A percentile compares a stretch with the other conserved stretches of the same genome.
Conservation (phyloP, 75 land plant genomes). For the Sequoiadendron giganteum region DNA sequence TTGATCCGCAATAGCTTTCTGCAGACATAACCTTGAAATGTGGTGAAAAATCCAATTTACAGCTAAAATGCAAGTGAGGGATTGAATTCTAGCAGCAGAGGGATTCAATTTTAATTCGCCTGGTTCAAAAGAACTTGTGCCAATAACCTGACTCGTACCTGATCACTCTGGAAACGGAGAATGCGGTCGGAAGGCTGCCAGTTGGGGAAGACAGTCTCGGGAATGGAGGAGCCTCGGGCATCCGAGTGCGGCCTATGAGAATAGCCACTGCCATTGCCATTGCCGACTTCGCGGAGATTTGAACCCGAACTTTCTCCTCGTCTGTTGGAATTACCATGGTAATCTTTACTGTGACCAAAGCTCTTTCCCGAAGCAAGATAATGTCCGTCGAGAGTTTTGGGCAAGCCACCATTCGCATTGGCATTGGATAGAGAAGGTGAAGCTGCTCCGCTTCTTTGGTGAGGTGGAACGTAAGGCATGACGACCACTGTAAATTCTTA, state of each 20-base stretch:
- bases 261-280: conserved; percentile 1
- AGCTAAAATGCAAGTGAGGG: neutral
- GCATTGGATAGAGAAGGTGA: neutral
- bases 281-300: conserved; percentile 7
- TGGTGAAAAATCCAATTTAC: neutral
- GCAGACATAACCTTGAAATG: neutral
- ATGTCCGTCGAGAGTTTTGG: conserved; percentile 1
- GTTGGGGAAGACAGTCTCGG: conserved; percentile 41
- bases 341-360: conserved; percentile 12
- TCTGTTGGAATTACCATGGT: conserved; percentile 17
- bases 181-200: conserved; percentile 82
- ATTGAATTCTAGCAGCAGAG: neutral
- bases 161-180: conserved; percentile 40
- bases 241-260: conserved; percentile 3
- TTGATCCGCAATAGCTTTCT: neutral
- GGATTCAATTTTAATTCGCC: neutral
- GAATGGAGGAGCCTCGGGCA: conserved; percentile 16
- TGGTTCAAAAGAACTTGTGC: neutral
- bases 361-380: conserved; percentile 9
- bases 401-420: neutral
- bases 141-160: conserved; percentile 28
- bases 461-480: conserved; percentile 81
- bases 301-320: conserved; percentile 13
- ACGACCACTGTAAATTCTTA: conserved; percentile 3
- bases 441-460: conserved; percentile 42